Base-by-base conservation (phyloP, 345 rosid species). In the Theobroma cacao region DNA sequence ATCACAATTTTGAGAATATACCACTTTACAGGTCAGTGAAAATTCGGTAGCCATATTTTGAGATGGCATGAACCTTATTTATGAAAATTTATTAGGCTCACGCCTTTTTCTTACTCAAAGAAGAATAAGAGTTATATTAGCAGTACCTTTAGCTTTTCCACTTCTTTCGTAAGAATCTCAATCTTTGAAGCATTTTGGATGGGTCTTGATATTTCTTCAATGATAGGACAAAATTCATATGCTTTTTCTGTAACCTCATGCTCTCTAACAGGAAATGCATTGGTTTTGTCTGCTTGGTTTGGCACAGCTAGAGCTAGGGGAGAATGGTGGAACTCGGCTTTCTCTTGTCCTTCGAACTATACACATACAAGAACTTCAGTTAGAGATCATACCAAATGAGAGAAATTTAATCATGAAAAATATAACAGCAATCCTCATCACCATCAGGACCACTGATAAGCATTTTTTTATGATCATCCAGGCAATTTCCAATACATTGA, bases 141-240 rank as follows among this genome's bases (percentile, higher is more conserved):
- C 73, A 76, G 80, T 88, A 93, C 97, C 95, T 91, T 92, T 78
- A 92, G 82, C 78, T 79, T 84, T 76, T 87, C 82, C 61, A 90
- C 90, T 77, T 93, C 91, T 17, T 83, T 87, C 48, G 77, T 63
- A 83, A 89, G 91, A 59, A 85, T 69, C 79, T 87, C 91, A 30
- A 88, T 77, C 61, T 71, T 55, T 72, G 86, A 86, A 50, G 87
- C 77, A 77, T 84, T 91, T 33, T 82, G 84, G 61, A 65, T 50
- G 50, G 84, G 72, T 75, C 65, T 68, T 47, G 80, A 71, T 69
- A 79, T 80, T 36, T 89, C 90, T 63, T 83, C 67, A 22, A 74
- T 76, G 41, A 34, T 45, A 59, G 80, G 62, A 77, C 58, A 71
- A 2, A 64, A 45, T 43, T 64, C 82, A 69, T 55, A 59, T 50